Base-by-base conservation (phyloP, 179 eudicot genomes). In the Spinacia oleracea region DNA sequence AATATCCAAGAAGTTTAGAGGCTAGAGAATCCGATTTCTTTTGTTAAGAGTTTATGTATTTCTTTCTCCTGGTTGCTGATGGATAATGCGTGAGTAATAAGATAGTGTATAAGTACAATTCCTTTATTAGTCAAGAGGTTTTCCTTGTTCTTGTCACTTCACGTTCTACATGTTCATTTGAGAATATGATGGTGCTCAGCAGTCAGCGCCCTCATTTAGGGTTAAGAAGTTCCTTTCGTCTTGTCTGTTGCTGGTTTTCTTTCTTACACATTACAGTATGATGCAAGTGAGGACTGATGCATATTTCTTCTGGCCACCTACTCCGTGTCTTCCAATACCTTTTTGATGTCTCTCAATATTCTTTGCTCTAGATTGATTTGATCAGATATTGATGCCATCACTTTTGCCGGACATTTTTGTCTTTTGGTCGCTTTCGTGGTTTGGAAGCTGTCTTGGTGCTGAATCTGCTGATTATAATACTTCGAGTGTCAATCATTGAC, bases 381-480 rank as follows among this genome's bases (percentile, higher is more conserved):
- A 7, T 72, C 9, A 72, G 74, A 71, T 71, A 16, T 5, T 14
- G 42, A 51, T 72, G 45, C 9, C 43, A 70, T 43, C 55, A 46
- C 34, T 70, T 62, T 43, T 70, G 73, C 55, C 35, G 10, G 43
- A 20, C 45, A 72, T 1, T 12, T 4, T 70, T 51, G 58, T 71
- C 74, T 71, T 70, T 50, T 29, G 60, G 74, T 34, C 75, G 51
- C 56, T 70, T 70, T 70, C 56, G 45, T 70, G 53, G 4, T 35
- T 16, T 45, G 21, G 21, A 9, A 51, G 27, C 8, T 32, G 25
- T 40, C 45, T 70, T 11, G 14, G 29, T 25, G 38, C 55, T 45
- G 56, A 70, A 25, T 70, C 16, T 25, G 38, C 55, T 45, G 56
- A 70, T 45, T 70, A 14, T 70, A 25, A 34, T 70, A 43, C 34